Conservation (phyloP, 495 filamentous ascomycete genomes). For the Astrothelium macrocarpum region DNA sequence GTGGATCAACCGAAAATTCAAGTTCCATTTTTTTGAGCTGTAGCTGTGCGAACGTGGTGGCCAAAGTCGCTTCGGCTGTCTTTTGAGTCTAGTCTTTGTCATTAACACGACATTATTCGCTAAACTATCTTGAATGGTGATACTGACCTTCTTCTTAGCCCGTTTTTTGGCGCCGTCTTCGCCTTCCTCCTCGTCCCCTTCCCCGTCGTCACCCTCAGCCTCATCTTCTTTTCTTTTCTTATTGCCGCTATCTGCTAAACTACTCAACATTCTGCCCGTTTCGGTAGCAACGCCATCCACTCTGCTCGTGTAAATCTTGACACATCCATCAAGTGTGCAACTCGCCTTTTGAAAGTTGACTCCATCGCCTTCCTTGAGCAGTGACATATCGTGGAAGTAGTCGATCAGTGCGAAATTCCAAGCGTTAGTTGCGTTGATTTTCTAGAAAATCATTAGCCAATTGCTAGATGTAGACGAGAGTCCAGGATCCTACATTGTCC, state of each 20-base stretch:
- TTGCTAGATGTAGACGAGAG: background rate
- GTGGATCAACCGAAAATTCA: conserved; percentile 90
- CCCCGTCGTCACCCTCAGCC: conserved; percentile 52
- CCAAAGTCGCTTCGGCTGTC: conserved; percentile 85
- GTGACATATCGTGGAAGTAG: conserved; percentile 98
- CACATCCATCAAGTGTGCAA: conserved; percentile 94
- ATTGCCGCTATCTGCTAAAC: conserved; percentile 80
- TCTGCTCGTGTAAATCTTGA: conserved; percentile 98
- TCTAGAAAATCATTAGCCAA: conserved; percentile 34
- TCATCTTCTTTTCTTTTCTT: conserved; percentile 57
- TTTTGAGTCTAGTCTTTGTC: conserved; percentile 45
- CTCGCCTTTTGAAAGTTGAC: conserved; percentile 99
- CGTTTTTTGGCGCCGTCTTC: conserved; percentile 71
- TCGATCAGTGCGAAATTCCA: conserved; percentile 99
- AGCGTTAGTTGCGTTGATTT: conserved; percentile 97
- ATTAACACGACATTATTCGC: background rate
- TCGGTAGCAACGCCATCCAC: conserved; percentile 98
- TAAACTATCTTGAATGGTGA: background rate
- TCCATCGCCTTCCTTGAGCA: conserved; percentile 89
- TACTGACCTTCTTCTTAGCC: conserved; percentile 56
- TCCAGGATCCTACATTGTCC: conserved; percentile 53
- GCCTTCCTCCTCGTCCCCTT: conserved; percentile 59
- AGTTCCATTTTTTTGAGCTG: conserved; percentile 96
- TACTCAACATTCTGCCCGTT: conserved; percentile 90
- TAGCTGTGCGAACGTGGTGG: conserved; percentile 73